Evolutionary conservation across 1,139 yeast genomes (phyloP).

Genomic region (Scheffersomyces segobiensis): DNA sequence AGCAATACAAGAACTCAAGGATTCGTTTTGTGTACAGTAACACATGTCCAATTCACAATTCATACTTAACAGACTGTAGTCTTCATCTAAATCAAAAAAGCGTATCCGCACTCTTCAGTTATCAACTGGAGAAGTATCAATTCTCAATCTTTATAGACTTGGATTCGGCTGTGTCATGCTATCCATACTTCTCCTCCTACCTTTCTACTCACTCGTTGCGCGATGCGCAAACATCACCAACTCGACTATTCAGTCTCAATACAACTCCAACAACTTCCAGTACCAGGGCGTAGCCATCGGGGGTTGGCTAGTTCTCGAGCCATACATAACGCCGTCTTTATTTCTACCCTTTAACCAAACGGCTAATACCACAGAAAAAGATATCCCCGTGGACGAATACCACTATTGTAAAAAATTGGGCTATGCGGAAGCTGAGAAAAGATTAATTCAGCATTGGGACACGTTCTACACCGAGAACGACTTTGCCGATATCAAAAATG

Average conservation of each 20-base stretch:
- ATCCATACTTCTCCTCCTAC: neutral
- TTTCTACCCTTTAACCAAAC: slow-evolving; percentile 39
- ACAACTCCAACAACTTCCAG: slow-evolving; percentile 23
- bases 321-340: slow-evolving; percentile 63
- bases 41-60: neutral
- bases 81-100: neutral
- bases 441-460: slow-evolving; percentile 54
- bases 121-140: neutral
- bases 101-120: neutral
- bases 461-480: slow-evolving; percentile 57
- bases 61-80: neutral
- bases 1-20: neutral
- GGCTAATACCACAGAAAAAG: slow-evolving; percentile 26
- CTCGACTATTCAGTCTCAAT: slow-evolving; percentile 9
- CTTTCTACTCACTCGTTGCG: neutral
- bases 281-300: slow-evolving; percentile 58
- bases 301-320: slow-evolving; percentile 68
- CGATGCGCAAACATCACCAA: slow-evolving; percentile 6
- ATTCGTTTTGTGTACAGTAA: neutral
- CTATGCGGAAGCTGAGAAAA: slow-evolving; percentile 34
- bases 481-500: slow-evolving; percentile 43
- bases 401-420: slow-evolving; percentile 53
- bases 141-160: neutral
- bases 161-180: neutral
- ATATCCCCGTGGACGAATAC: slow-evolving; percentile 60